Base-by-base conservation (phyloP, 129 eudicot genomes). In the Silybum marianum region DNA sequence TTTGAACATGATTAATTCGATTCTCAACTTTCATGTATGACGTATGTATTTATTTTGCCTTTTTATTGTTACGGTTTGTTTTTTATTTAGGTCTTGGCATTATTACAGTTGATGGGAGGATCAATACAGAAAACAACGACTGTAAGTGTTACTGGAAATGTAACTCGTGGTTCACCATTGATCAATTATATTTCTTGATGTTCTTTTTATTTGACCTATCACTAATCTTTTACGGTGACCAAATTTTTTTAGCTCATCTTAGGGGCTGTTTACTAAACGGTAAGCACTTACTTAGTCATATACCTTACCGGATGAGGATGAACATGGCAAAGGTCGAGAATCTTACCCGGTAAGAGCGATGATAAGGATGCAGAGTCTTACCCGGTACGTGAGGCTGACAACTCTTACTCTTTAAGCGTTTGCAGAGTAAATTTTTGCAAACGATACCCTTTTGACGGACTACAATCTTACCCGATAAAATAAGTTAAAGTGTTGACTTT, bases 51-150 rank as follows among this genome's bases (percentile, higher is more conserved):
- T 39, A 22, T 63, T 69, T 69, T 18, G 9, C 26, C 25, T 65
- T 34, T 76, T 18, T 69, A 30, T 66, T 75, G 73, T 62, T 77
- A 12, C 62, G 36, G 73, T 39, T 77, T 81, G 68, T 48, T 82
- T 82, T 38, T 4, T 6, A 38, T 38, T 6, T 38, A 38, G 48
- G 82, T 25, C 77, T 8, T 76, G 74, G 80, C 79, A 26, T 91
- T 93, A 94, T 86, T 93, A 68, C 98, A 93, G 82, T 93, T 97
- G 98, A 91, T 93, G 98, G 98, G 98, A 80, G 98, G 98, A 80
- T 91, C 97, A 54, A 87, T 97, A 97, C 91, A 87, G 9, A 38
- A 38, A 88, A 93, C 88, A 66, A 68, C 94, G 7, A 78, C 97
- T 71, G 97, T 93, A 87, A 88, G 94, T 90, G 68, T 77, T 46